Conservation (phyloP, 805 yeast species). For the Teunomyces pallodes region DNA sequence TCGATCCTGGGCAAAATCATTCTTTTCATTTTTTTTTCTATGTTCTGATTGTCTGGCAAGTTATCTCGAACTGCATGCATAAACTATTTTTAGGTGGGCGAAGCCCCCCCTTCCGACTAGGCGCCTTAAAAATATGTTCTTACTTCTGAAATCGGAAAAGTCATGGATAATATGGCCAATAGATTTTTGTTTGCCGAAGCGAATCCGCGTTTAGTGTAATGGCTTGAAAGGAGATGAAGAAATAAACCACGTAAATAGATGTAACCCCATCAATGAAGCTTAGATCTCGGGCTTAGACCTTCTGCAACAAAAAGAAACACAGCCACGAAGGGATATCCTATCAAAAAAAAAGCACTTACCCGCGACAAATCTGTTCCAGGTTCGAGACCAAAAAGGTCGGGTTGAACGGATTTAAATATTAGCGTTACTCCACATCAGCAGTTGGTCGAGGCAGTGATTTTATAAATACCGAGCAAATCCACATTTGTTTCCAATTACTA, state of each 20-base stretch:
- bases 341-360: not conserved
- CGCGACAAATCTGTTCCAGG: not conserved
- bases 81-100: not conserved
- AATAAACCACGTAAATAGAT: not conserved
- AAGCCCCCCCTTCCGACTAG: not conserved
- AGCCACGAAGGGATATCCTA: not conserved
- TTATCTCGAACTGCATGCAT: not conserved
- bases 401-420: not conserved
- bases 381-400: not conserved
- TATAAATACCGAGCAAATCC: not conserved
- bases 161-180: not conserved
- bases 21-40: conserved; percentile 3
- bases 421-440: not conserved
- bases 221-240: not conserved
- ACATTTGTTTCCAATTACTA: too few relatives aligned
- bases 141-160: not conserved
- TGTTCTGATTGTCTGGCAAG: not conserved
- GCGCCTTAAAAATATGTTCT: not conserved
- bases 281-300: not conserved
- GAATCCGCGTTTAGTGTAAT: not conserved
- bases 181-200: not conserved
- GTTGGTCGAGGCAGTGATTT: not conserved
- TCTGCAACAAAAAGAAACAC: not conserved
- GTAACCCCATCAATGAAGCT: not conserved
- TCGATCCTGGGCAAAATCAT: conserved; percentile 99